Evolutionary conservation across 805 yeast genomes (phyloP).

Genomic region (Candida insectalens): DNA sequence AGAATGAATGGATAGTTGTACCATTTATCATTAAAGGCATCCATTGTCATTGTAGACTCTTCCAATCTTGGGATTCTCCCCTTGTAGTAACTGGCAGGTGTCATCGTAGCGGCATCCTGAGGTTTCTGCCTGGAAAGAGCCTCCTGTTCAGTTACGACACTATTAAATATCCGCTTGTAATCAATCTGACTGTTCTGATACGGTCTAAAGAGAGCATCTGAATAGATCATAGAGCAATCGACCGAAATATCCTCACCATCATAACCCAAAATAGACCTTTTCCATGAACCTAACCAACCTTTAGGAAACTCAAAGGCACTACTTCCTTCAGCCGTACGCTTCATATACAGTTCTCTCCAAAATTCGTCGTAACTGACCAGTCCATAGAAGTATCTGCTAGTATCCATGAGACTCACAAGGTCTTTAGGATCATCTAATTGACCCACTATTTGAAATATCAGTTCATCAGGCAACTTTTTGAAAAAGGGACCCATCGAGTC

Average conservation of each 20-base stretch:
- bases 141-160: constrained; percentile 38
- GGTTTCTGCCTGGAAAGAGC: constrained; percentile 7
- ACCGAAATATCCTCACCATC: constrained; percentile 34
- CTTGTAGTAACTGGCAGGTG: constrained; percentile 8
- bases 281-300: constrained; percentile 78
- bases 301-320: constrained; percentile 3
- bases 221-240: constrained; percentile 43
- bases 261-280: constrained; percentile 39
- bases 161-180: constrained; percentile 39
- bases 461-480: constrained; percentile 48
- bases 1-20: constrained; percentile 49
- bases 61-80: constrained; percentile 43
- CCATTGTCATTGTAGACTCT: constrained; percentile 33
- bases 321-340: too few species aligned
- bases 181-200: constrained; percentile 70
- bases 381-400: constrained; percentile 64
- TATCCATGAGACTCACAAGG: constrained; percentile 41
- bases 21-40: constrained; percentile 33
- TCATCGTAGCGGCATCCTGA: constrained; percentile 3
- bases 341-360: constrained; percentile 59
- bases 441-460: constrained; percentile 43
- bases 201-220: constrained; percentile 76
- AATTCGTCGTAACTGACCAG: constrained; percentile 67
- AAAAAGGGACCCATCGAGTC: constrained; percentile 44
- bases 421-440: constrained; percentile 39